phyloP scores from a whole-genome alignment of 306 rosid species.

The Casuarina glauca region DNA sequence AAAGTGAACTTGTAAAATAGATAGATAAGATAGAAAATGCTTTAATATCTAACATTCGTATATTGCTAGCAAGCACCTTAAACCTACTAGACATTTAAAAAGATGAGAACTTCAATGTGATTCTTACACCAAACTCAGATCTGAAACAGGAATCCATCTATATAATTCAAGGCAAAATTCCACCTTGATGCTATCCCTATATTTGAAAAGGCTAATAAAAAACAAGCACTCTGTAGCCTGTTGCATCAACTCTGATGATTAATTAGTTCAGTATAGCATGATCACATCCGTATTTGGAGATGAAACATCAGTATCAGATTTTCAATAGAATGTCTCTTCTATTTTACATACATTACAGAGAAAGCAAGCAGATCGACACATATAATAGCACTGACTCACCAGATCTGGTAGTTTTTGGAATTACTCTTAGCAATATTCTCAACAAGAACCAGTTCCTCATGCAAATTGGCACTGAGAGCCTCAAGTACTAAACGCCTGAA shows the following conservation, averaged over 20 bases:
- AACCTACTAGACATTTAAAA: too few relatives aligned
- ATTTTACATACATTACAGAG: not conserved
- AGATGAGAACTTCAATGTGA: too few relatives aligned
- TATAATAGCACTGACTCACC: constrained; percentile 44
- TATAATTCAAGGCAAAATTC: not conserved
- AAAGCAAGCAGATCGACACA: not conserved
- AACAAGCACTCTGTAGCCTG: not conserved
- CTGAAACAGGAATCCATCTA: not conserved
- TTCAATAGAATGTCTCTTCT: not conserved
- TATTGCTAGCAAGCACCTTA: too few relatives aligned
- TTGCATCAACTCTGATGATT: too few relatives aligned
- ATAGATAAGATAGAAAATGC: too few relatives aligned
- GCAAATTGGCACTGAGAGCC: constrained; percentile 56
- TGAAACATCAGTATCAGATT: not conserved
- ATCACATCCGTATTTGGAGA: not conserved
- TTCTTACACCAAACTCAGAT: not conserved
- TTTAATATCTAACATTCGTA: too few relatives aligned
- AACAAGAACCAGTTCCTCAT: constrained; percentile 48
- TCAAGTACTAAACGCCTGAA: constrained; percentile 74
- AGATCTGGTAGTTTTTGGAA: constrained; percentile 90
- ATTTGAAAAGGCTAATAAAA: not conserved
- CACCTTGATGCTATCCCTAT: not conserved
- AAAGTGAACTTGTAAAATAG: too few relatives aligned
- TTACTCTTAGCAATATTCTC: constrained; percentile 51
- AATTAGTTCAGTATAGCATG: not conserved